Evolutionary conservation across 768 basidiomycete species (phyloP).

Genomic region (Mycena rosella): DNA sequence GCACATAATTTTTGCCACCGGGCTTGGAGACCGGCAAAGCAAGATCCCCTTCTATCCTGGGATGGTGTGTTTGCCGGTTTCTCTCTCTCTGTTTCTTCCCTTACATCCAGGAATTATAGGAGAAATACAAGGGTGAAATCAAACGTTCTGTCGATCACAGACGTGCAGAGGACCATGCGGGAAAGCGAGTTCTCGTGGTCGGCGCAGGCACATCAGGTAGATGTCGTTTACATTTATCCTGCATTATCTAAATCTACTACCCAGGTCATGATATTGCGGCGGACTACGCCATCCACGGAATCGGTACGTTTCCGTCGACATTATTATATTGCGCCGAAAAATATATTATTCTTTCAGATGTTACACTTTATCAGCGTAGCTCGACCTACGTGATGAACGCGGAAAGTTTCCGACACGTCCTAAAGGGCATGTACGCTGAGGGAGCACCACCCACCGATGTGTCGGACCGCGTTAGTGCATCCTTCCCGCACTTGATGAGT

Average conservation of each 20-base stretch:
- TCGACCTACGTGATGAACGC: slow-evolving; percentile 59
- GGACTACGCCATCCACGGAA: slow-evolving; percentile 24
- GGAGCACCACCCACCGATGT: slow-evolving; percentile 53
- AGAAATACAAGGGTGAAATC: slow-evolving; percentile 61
- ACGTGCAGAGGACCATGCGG: slow-evolving; percentile 59
- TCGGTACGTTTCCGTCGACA: slow-evolving; percentile 19
- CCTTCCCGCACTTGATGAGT: slow-evolving; percentile 46
- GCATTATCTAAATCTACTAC: slow-evolving; percentile 44
- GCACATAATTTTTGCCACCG: slow-evolving; percentile 69
- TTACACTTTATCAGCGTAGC: slow-evolving; percentile 58
- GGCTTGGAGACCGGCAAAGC: slow-evolving; percentile 59
- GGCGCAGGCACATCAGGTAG: slow-evolving; percentile 72
- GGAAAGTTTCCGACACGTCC: slow-evolving; percentile 44
- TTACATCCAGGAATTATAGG: slow-evolving; percentile 61
- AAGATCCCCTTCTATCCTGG: slow-evolving; percentile 61
- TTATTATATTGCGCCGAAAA: background rate
- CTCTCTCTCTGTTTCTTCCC: too few relatives aligned
- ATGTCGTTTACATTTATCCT: slow-evolving; percentile 2
- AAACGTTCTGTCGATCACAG: slow-evolving; percentile 66
- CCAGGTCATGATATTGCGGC: slow-evolving; percentile 28
- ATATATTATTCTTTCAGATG: slow-evolving; percentile 4
- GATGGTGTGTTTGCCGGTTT: too few relatives aligned
- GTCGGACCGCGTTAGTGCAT: slow-evolving; percentile 53
- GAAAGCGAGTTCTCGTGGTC: slow-evolving; percentile 73
- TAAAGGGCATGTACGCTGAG: slow-evolving; percentile 47